Evolutionary conservation across 2,329 filamentous ascomycete genomes (phyloP).

Genomic region (Metarhizium sp.): DNA sequence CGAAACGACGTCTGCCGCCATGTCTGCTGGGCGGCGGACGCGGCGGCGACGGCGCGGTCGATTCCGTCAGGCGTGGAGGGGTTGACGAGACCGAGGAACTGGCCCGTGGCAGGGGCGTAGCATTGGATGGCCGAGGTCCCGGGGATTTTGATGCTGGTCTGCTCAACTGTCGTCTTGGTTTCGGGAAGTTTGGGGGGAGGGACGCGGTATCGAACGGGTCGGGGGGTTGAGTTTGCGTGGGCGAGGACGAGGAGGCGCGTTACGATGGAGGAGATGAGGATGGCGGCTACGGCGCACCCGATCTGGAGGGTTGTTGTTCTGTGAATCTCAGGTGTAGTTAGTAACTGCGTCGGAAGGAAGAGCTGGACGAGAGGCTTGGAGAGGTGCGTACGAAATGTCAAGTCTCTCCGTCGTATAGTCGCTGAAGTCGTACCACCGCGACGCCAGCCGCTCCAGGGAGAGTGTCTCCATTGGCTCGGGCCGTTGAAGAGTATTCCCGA

Average conservation of each 20-base stretch:
- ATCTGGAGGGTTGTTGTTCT: constrained; percentile 20
- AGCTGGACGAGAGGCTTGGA: not conserved
- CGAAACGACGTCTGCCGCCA: constrained; percentile 75
- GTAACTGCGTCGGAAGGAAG: not conserved
- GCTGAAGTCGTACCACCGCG: constrained; percentile 3
- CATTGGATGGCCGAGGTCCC: constrained; percentile 66
- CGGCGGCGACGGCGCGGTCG: constrained; percentile 66
- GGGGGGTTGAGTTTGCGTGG: constrained; percentile 20
- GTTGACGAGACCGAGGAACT: constrained; percentile 69
- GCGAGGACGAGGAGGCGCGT: constrained; percentile 14
- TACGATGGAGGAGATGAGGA: constrained; percentile 21
- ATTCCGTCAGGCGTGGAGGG: constrained; percentile 69
- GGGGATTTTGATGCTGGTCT: constrained; percentile 53
- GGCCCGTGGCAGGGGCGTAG: constrained; percentile 83
- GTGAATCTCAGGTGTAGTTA: not conserved
- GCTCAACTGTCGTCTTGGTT: constrained; percentile 46
- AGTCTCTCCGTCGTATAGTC: constrained; percentile 1
- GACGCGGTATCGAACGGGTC: constrained; percentile 50
- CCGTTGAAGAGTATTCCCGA: not conserved
- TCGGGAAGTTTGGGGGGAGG: constrained; percentile 49
- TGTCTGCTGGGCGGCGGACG: constrained; percentile 61
- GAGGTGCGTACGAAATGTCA: constrained; percentile 7
- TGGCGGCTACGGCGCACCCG: constrained; percentile 10
- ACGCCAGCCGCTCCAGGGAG: constrained; percentile 2
- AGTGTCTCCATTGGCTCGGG: not conserved